Evolutionary conservation across 2,329 filamentous ascomycete genomes (phyloP).

Genomic region (Acarospora socialis): DNA sequence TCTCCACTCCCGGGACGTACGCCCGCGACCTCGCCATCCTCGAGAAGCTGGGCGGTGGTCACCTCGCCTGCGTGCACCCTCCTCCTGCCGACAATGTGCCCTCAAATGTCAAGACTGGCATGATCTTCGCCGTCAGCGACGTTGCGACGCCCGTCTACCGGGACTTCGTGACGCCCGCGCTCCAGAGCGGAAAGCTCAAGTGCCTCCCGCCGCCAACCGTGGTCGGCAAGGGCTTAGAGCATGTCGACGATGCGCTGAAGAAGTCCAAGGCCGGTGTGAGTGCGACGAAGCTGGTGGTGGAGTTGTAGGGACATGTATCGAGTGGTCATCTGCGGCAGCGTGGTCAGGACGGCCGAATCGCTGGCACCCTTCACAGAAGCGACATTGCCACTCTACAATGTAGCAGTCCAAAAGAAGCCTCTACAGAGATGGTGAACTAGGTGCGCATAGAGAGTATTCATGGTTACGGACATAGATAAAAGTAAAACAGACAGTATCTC

Average conservation of each 20-base stretch:
- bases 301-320: conserved; percentile 10
- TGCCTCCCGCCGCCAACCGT: conserved; percentile 15
- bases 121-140: conserved; percentile 20
- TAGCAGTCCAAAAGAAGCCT: background rate
- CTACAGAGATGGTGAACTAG: no score
- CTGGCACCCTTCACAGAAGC: background rate
- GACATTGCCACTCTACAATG: conserved; percentile 1
- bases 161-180: conserved; percentile 16
- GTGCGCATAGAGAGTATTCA: no score
- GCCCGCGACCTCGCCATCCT: conserved; percentile 14
- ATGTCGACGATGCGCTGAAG: conserved; percentile 15
- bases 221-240: conserved; percentile 17
- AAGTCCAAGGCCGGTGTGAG: conserved; percentile 16
- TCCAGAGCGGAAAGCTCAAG: conserved; percentile 14
- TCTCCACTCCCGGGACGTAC: conserved; percentile 16
- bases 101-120: conserved; percentile 21
- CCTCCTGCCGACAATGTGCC: conserved; percentile 18
- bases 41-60: conserved; percentile 19
- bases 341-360: conserved; percentile 1
- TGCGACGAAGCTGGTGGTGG: conserved; percentile 18
- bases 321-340: background rate
- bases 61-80: conserved; percentile 25
- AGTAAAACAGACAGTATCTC: no score
- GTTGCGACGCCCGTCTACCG: conserved; percentile 16
- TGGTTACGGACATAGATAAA: no score